Conservation (phyloP, 768 basidiomycete species). For the Xerocomellus intermedius region DNA sequence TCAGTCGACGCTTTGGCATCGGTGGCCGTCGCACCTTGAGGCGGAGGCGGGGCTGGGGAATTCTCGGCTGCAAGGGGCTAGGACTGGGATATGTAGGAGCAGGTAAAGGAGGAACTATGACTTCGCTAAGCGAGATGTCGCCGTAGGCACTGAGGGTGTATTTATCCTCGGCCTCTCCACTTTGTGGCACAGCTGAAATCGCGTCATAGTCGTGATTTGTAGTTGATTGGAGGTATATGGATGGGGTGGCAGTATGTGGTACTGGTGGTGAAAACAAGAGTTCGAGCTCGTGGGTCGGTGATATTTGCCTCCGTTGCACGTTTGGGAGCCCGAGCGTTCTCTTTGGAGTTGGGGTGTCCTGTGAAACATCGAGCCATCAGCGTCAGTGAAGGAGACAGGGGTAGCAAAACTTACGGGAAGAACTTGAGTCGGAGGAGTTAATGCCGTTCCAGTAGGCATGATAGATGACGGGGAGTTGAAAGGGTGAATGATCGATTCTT, state of each 20-base stretch:
- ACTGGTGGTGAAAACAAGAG: background rate
- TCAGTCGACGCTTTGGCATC: conserved; percentile 25
- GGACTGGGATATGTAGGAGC: background rate
- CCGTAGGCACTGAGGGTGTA: conserved; percentile 44
- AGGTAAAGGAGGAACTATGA: conserved; percentile 33
- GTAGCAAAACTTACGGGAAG: conserved; percentile 5
- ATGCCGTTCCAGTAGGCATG: conserved; percentile 8
- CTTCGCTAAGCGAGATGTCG: conserved; percentile 42
- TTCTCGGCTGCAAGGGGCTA: background rate
- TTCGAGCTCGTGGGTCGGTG: background rate
- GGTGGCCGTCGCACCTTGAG: conserved; percentile 28
- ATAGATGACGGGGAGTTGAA: background rate
- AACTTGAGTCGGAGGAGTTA: background rate
- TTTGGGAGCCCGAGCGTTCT: background rate
- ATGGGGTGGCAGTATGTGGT: background rate
- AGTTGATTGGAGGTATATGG: background rate
- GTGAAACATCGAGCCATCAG: background rate
- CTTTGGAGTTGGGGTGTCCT: conserved; percentile 11
- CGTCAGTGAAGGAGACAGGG: background rate
- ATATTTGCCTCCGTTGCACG: background rate
- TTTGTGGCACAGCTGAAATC: background rate
- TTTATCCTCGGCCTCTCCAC: conserved; percentile 31
- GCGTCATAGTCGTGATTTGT: background rate
- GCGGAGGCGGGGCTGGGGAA: conserved; percentile 19
- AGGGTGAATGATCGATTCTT: background rate